Base-by-base conservation (phyloP, 1,139 yeast species). In the Candida sp. region DNA sequence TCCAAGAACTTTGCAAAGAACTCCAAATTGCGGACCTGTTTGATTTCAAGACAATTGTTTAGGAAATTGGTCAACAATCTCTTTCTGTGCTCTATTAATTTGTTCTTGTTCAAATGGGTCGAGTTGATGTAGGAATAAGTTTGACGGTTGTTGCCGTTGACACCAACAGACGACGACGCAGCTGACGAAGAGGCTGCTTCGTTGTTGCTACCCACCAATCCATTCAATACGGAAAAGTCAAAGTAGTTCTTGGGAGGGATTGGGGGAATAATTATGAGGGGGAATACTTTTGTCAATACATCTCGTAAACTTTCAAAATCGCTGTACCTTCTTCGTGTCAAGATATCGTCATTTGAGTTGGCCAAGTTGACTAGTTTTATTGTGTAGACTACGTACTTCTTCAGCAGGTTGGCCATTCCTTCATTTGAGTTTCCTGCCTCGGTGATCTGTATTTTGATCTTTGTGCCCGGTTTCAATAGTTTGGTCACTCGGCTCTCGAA, bases 171-270 rank as follows among this genome's bases (percentile, higher is more conserved):
- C 34, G 37, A 47, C 38, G 9, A 52, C 49, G 41, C 54, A 7
- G 42, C 6, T 23, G 48, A 7, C 9, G 44, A 11, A 7, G 42
- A 26, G n/a, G 47, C 3, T 4, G 44, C 11, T 33, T 51, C 31
- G 28, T 26, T 17, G 33, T 31, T 49, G 38, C 37, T 47, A 3
- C 66, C 65, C 17, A 70, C 76, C 25, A 75, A 55, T 1, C 74
- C 77, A 53, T 73, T 75, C 48, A 77, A 63, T 43, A 72, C 60
- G 6, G 69, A 67, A 44, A 77, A 68, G 46, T 71, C 71, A 44
- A 74, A 63, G 57, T 76, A 77, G 54, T 94, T 97, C 68, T 94
- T 94, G 57, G 93, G 97, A 0, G 99, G 99, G 35, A 96, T 91
- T 0, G 98, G 97, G 1, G 99, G 99, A 5, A 94, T 83, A 5